Percentiles rank a stretch among this genome's conserved stretches.
Evolutionary conservation across 257 asterid genomes (phyloP).

Genomic region (Eucommia ulmoides): DNA sequence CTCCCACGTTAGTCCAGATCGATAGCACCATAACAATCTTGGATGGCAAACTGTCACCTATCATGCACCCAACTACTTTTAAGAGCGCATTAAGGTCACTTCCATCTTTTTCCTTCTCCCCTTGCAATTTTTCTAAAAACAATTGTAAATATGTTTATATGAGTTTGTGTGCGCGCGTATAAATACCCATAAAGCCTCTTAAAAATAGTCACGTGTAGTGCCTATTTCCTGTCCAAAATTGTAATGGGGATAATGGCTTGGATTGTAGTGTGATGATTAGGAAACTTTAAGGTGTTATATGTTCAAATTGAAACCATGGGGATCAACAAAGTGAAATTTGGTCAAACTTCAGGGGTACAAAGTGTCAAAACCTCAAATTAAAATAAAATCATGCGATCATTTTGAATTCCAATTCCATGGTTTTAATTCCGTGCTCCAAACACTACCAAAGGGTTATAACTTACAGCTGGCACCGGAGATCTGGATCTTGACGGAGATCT

Average conservation of each 20-base stretch:
- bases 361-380: background rate
- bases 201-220: too few relatives aligned
- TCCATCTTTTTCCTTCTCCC: background rate
- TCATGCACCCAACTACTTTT: too few relatives aligned
- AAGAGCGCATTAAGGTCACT: background rate
- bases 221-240: too few relatives aligned
- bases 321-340: background rate
- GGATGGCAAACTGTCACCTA: too few relatives aligned
- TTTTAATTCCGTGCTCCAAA: background rate
- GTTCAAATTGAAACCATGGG: background rate
- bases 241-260: too few relatives aligned
- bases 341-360: background rate
- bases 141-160: too few relatives aligned
- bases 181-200: too few relatives aligned
- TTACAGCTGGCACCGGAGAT: slow-evolving; percentile 85
- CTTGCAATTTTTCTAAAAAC: background rate
- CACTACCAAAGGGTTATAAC: slow-evolving; percentile 14
- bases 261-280: too few relatives aligned
- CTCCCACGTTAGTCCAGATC: too few relatives aligned
- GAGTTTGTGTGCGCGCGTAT: background rate
- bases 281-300: too few relatives aligned
- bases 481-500: slow-evolving; percentile 97
- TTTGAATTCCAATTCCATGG: background rate
- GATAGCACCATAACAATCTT: too few relatives aligned
- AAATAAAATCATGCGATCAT: background rate